These are phyloP conservation scores for Cenchrus purpureus DNA, from an alignment of 176 grass and related monocot species.

Conservation along the genomic window DNA sequence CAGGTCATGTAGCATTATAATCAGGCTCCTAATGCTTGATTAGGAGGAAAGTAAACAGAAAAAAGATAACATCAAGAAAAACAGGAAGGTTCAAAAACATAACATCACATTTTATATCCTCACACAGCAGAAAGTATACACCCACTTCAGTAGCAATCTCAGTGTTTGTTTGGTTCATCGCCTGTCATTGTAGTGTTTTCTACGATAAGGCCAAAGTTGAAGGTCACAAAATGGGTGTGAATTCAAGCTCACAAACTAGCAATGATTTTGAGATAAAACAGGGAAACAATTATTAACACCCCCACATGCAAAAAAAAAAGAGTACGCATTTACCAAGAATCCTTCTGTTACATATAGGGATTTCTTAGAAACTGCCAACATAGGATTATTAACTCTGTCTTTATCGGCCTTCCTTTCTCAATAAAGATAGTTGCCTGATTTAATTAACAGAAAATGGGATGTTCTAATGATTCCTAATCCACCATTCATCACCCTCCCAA, in stretches of 20 bases:
- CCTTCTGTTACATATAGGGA: slow-evolving; percentile 7
- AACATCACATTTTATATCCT: not conserved
- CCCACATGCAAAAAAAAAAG: not conserved
- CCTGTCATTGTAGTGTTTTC: not conserved
- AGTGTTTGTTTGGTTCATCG: not conserved
- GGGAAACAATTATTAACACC: not conserved
- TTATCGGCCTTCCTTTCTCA: not conserved
- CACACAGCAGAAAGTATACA: no score
- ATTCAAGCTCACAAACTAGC: not conserved
- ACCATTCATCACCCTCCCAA: not conserved
- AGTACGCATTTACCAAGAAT: not conserved
- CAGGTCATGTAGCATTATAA: not conserved
- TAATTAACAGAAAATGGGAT: not conserved
- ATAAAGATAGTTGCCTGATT: slow-evolving; percentile 16
- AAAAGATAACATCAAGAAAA: not conserved
- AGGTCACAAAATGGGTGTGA: no score
- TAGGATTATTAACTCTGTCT: not conserved
- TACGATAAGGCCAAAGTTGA: not conserved
- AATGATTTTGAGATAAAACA: slow-evolving; percentile 6
- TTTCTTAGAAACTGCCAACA: slow-evolving; percentile 12
- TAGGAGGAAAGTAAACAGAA: not conserved
- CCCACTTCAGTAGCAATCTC: not conserved
- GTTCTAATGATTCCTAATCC: not conserved
- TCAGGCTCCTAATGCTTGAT: not conserved
- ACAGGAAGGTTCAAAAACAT: not conserved